Percentiles rank a stretch among this genome's conserved stretches.
phyloP scores from a whole-genome alignment of 192 early-diverging fungal species.

The Backusella mclennaniae region DNA sequence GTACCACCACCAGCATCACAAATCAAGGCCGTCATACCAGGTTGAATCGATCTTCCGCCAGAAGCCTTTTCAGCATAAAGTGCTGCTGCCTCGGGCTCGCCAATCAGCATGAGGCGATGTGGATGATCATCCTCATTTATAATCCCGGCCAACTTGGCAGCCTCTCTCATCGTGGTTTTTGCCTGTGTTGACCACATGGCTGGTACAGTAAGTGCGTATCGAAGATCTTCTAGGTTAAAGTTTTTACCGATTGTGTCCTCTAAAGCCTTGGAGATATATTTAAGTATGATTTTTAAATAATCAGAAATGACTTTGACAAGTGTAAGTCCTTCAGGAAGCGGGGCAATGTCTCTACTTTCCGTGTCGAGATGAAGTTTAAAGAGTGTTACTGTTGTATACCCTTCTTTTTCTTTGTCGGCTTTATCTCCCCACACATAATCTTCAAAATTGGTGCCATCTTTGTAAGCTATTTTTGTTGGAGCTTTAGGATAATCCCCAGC shows the following conservation, averaged over 20 bases:
- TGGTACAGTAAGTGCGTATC: slow-evolving; percentile 47
- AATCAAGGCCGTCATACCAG: slow-evolving; percentile 45
- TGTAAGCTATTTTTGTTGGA: slow-evolving; percentile 39
- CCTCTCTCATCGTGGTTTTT: slow-evolving; percentile 46
- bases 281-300: slow-evolving; percentile 44
- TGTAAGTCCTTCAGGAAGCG: slow-evolving; percentile 45
- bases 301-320: slow-evolving; percentile 50
- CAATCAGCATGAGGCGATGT: slow-evolving; percentile 38
- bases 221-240: slow-evolving; percentile 39
- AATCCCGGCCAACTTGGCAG: slow-evolving; percentile 43
- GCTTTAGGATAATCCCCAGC: slow-evolving; percentile 19
- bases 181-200: slow-evolving; percentile 51
- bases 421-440: slow-evolving; percentile 43
- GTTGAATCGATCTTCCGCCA: slow-evolving; percentile 36
- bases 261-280: slow-evolving; percentile 30
- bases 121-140: slow-evolving; percentile 40
- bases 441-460: slow-evolving; percentile 31
- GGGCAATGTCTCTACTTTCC: slow-evolving; percentile 35
- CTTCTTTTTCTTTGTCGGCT: slow-evolving; percentile 36
- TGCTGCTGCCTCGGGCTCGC: slow-evolving; percentile 48
- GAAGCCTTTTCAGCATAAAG: slow-evolving; percentile 46
- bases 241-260: slow-evolving; percentile 14
- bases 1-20: slow-evolving; percentile 58
- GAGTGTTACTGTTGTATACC: slow-evolving; percentile 36
- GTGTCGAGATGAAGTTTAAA: slow-evolving; percentile 52